phyloP scores from a whole-genome alignment of 1,284 basidiomycete genomes.

The Meripilus lineatus region DNA sequence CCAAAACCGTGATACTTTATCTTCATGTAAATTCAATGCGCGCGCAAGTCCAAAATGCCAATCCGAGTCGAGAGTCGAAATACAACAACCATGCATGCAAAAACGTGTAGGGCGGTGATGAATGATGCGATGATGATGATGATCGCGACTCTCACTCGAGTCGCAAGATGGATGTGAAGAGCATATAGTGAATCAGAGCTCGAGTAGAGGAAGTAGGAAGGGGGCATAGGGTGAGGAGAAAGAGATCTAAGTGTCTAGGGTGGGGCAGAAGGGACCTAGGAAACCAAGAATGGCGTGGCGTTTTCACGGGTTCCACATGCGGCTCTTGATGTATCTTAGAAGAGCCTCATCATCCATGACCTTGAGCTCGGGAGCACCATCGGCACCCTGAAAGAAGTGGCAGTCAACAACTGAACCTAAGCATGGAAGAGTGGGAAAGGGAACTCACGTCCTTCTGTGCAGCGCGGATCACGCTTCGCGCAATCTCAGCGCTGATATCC shows the following conservation, averaged over 20 bases:
- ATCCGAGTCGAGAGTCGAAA: no score
- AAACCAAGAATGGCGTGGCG: not conserved
- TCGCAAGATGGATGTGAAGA: no score
- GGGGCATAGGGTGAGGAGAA: not conserved
- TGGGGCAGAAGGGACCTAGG: no score
- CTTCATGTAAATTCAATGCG: no score
- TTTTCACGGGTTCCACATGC: conserved; percentile 67
- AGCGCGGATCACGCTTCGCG: conserved; percentile 67
- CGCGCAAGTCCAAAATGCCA: no score
- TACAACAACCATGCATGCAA: no score
- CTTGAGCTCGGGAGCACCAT: conserved; percentile 51
- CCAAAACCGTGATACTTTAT: no score
- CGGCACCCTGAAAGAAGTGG: conserved; percentile 44
- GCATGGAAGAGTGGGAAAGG: not conserved
- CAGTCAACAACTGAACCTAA: conserved; percentile 1
- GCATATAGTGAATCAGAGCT: no score
- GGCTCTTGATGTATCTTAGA: conserved; percentile 45
- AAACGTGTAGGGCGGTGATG: no score
- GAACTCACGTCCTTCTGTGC: conserved; percentile 68
- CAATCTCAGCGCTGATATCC: conserved; percentile 77
- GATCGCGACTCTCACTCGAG: no score
- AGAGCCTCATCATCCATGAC: conserved; percentile 53
- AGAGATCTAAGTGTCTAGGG: not conserved
- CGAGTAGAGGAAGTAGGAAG: not conserved
- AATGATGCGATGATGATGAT: no score